Evolutionary conservation across 345 rosid genomes (phyloP).

Genomic region (Murraya paniculata): DNA sequence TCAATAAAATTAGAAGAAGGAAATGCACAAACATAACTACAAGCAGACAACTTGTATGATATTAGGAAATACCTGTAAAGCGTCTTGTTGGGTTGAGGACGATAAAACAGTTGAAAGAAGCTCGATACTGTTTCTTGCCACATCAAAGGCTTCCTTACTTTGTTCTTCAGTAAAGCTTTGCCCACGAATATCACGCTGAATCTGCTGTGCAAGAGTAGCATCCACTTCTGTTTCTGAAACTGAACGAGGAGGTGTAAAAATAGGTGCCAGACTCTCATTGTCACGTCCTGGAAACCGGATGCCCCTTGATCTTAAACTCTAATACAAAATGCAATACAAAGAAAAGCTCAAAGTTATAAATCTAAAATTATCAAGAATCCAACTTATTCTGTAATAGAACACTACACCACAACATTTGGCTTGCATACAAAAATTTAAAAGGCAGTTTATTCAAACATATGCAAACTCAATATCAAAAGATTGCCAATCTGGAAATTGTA

Average conservation of each 20-base stretch:
- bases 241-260: slow-evolving; percentile 89
- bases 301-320: slow-evolving; percentile 91
- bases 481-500: background rate
- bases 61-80: slow-evolving; percentile 52
- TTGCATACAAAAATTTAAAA: background rate
- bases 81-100: slow-evolving; percentile 82
- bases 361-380: background rate
- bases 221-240: slow-evolving; percentile 57
- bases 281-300: slow-evolving; percentile 97
- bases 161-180: slow-evolving; percentile 75
- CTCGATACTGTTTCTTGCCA: slow-evolving; percentile 86
- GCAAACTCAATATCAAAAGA: background rate
- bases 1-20: background rate
- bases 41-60: background rate
- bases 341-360: slow-evolving; percentile 14
- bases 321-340: slow-evolving; percentile 8
- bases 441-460: background rate
- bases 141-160: slow-evolving; percentile 87
- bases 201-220: slow-evolving; percentile 46
- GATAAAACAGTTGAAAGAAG: slow-evolving; percentile 79
- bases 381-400: background rate
- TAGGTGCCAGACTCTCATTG: slow-evolving; percentile 87
- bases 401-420: background rate
- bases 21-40: background rate
- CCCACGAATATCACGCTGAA: slow-evolving; percentile 50